Percentiles rank a stretch among this genome's conserved stretches.
Evolutionary conservation across 768 basidiomycete species (phyloP).

Genomic region (Hericium erinaceus): DNA sequence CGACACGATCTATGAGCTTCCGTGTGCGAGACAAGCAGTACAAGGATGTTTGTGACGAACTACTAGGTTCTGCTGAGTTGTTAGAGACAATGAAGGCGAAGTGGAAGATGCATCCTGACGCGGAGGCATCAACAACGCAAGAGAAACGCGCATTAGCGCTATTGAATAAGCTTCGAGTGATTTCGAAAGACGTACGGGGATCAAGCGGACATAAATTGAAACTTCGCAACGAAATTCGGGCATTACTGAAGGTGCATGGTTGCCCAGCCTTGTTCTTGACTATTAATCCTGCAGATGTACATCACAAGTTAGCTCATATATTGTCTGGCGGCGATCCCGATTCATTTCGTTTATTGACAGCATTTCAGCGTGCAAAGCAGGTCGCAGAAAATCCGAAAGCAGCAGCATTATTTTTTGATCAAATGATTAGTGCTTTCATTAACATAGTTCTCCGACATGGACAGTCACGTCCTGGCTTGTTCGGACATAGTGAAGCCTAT

Average conservation of each 20-base stretch:
- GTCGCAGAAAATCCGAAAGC: slow-evolving; percentile 32
- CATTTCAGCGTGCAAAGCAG: slow-evolving; percentile 25
- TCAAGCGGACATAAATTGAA: not conserved
- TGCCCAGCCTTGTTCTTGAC: not conserved
- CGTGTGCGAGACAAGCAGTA: not conserved
- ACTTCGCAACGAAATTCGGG: not conserved
- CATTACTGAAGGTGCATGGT: not conserved
- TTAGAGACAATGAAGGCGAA: not conserved
- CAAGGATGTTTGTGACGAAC: not conserved
- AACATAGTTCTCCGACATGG: slow-evolving; percentile 11
- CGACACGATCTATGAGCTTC: not conserved
- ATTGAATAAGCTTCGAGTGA: not conserved
- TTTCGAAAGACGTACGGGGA: not conserved
- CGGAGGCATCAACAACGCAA: not conserved
- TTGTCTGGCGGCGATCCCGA: slow-evolving; percentile 29
- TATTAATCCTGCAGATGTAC: slow-evolving; percentile 31
- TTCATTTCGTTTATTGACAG: slow-evolving; percentile 23
- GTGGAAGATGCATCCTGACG: not conserved
- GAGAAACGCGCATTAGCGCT: not conserved
- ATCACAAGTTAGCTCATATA: slow-evolving; percentile 33
- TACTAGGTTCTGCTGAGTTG: too few species aligned
- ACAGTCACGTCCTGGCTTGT: slow-evolving; percentile 18
- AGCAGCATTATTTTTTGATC: slow-evolving; percentile 33
- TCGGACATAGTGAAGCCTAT: slow-evolving; percentile 26
- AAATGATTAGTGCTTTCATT: slow-evolving; percentile 30